These are phyloP conservation scores for Trichomonascaceae sp. DNA, from an alignment of 1,139 yeast genomes.

Conservation along the genomic window DNA sequence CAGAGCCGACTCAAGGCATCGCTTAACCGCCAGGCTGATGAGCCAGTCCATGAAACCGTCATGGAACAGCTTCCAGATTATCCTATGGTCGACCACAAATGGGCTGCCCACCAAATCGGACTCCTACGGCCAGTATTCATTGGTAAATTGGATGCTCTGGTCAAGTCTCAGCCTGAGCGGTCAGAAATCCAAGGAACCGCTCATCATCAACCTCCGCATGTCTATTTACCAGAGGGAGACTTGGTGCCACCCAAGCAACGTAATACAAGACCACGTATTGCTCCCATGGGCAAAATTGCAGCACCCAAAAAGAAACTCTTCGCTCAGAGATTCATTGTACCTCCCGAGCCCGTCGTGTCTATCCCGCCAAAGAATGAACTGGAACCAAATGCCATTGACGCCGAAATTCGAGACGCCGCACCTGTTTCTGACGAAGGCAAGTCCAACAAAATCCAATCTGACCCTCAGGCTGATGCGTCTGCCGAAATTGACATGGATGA, in stretches of 20 bases:
- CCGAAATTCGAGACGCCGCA: not conserved
- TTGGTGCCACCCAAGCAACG: conserved; percentile 71
- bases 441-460: not conserved
- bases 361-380: conserved; percentile 2
- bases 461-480: no score
- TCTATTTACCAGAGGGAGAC: conserved; percentile 50
- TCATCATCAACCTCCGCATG: conserved; percentile 14
- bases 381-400: not conserved
- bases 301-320: conserved; percentile 42
- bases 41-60: conserved; percentile 9
- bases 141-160: conserved; percentile 18
- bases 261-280: conserved; percentile 70
- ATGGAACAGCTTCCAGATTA: conserved; percentile 25
- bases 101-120: conserved; percentile 39
- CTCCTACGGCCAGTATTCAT: conserved; percentile 46
- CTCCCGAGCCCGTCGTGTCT: no score
- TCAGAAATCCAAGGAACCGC: no score
- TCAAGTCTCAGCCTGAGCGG: no score
- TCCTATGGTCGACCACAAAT: conserved; percentile 34
- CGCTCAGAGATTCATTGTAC: conserved; percentile 16
- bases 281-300: conserved; percentile 85
- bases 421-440: conserved; percentile 3
- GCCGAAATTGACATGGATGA: not conserved
- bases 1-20: conserved; percentile 56
- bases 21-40: conserved; percentile 11